These are phyloP conservation scores for Solanum pimpinellifolium DNA, from an alignment of 257 asterid species.

Conservation along the genomic window DNA sequence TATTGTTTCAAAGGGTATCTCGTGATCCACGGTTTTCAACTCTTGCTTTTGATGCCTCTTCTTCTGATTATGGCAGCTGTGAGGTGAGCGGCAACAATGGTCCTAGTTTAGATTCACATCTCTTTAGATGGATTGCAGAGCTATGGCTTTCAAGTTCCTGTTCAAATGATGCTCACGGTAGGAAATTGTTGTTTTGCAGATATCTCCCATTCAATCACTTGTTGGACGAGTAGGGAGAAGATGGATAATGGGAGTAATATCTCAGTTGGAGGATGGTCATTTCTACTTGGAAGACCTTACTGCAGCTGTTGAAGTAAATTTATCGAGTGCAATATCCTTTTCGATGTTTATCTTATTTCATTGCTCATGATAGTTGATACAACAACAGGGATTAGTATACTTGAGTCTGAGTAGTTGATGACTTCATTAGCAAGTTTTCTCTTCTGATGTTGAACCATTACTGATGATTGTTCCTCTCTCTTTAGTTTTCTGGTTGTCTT, in stretches of 20 bases:
- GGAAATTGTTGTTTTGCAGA: conserved; percentile 24
- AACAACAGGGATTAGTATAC: neutral
- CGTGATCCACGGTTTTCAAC: conserved; percentile 78
- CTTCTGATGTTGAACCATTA: neutral
- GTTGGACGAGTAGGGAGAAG: conserved; percentile 78
- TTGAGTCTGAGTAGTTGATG: neutral
- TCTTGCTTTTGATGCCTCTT: conserved; percentile 58
- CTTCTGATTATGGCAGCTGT: conserved; percentile 67
- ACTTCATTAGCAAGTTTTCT: neutral
- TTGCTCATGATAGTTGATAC: neutral
- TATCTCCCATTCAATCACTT: conserved; percentile 83
- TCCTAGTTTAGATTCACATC: neutral
- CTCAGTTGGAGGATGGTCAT: conserved; percentile 98
- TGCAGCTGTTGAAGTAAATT: conserved; percentile 85
- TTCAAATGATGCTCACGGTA: neutral
- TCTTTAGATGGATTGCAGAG: neutral
- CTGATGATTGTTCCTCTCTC: neutral
- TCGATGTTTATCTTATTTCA: neutral
- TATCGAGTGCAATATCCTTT: conserved; percentile 95
- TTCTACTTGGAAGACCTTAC: conserved; percentile 96
- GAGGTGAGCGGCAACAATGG: conserved; percentile 38
- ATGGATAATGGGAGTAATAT: conserved; percentile 95
- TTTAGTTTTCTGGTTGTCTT: neutral
- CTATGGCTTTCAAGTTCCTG: neutral
- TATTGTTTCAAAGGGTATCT: conserved; percentile 71